Percentiles rank a stretch among this genome's conserved stretches.
phyloP scores from a whole-genome alignment of 306 rosid species.

The Corylus americana region DNA sequence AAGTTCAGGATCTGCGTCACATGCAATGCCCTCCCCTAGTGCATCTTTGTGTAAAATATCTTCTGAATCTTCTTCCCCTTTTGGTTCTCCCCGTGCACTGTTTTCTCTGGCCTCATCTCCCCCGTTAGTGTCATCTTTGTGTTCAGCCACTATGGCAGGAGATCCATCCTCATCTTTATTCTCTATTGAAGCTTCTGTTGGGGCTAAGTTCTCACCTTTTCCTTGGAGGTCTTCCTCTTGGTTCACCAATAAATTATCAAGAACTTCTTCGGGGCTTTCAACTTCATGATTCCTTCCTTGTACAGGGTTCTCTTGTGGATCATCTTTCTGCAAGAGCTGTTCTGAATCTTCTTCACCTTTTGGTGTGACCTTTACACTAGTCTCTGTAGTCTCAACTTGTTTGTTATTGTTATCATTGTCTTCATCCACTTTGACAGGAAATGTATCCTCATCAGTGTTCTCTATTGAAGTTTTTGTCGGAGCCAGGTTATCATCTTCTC shows the following conservation, averaged over 20 bases:
- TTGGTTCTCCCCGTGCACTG: background rate
- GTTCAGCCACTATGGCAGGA: constrained; percentile 5
- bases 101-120: constrained; percentile 4
- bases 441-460: background rate
- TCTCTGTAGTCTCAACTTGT: background rate
- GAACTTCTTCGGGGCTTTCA: constrained; percentile 4
- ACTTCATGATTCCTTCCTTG: background rate
- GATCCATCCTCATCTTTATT: constrained; percentile 3
- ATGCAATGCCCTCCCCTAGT: constrained; percentile 16
- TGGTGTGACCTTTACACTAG: background rate
- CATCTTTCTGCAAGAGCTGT: background rate
- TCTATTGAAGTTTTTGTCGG: background rate
- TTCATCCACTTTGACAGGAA: background rate
- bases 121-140: background rate
- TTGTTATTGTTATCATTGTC: background rate
- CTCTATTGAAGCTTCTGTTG: background rate
- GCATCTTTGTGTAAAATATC: constrained; percentile 8
- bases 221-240: constrained; percentile 15
- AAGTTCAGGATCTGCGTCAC: constrained; percentile 8
- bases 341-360: background rate
- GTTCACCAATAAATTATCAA: background rate
- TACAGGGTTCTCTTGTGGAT: constrained; percentile 4
- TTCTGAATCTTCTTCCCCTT: constrained; percentile 20
- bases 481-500: background rate
- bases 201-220: constrained; percentile 1